Evolutionary conservation across 768 basidiomycete genomes (phyloP), one percentile per base, ranked within the genome.

Genomic region (Lactifluus piperatus): DNA sequence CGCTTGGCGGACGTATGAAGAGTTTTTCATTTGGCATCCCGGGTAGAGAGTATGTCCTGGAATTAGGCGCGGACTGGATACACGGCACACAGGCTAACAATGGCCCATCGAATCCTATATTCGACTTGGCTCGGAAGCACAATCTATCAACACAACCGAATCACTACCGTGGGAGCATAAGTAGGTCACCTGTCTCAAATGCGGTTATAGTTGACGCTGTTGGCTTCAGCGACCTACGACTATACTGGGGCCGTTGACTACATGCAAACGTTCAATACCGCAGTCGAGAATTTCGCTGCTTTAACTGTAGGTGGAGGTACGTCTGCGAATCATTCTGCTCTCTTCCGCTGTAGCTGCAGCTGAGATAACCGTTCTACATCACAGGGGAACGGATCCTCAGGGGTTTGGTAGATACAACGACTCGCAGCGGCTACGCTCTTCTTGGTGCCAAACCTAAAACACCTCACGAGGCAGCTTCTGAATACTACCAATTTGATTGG

Each of bases 1-100:
- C 79, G 64, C 74, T 86, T 0, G 85, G 85, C 2, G 86, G 85
- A 27, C 76, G 86, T 13, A 76, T 86, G 77, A 76, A 71, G 62
- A 75, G 75, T 57, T 68, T 68, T 43, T 39, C 67, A 0, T 79
- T 86, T 59, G 83, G 77, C 18, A 71, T 60, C 0, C 54, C 68
- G 0, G 72, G 69, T 1, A 68, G 67, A 53, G 62, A 76, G 30
- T 71, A 72, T 60, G 75, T 75, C 1, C 69, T 87, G 29, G 85
- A 88, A 68, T 68, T 76, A 29, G 65, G 82, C 43, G 75, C 84
- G 7, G 83, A 83, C 62, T 85, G 84, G 83, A 71, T 85, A 32
- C 82, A 76, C 59, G 74, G 79, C 26, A 77, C 76, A 0, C 80
- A 81, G 57, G 67, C 70, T 2, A 77, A 72, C 2, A 64, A 74